Percentiles rank a stretch among this genome's conserved stretches.
Evolutionary conservation across 345 rosid genomes (phyloP).

Genomic region (Psidium friedrichsthalianum): DNA sequence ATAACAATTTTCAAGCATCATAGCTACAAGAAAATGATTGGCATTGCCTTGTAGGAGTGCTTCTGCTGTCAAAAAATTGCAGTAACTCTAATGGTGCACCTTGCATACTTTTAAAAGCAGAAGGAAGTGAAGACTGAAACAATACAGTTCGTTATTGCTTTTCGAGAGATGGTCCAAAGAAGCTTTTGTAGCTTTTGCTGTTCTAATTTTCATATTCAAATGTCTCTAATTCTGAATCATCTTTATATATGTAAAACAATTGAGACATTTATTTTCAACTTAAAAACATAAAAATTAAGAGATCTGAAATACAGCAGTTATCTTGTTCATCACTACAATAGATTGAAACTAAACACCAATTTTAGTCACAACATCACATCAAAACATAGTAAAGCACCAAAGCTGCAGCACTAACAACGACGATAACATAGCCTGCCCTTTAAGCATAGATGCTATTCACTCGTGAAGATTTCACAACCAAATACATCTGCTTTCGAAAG

Average conservation of each 20-base stretch:
- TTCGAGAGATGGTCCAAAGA: not conserved
- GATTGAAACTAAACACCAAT: not conserved
- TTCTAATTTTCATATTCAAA: not conserved
- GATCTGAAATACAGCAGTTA: not conserved
- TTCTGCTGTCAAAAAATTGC: not conserved
- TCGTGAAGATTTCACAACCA: not conserved
- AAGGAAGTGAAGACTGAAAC: not conserved
- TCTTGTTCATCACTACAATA: not conserved
- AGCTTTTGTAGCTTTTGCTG: not conserved
- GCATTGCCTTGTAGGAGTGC: not conserved
- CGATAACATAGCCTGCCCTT: not conserved
- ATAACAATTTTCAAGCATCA: not conserved
- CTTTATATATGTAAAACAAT: not conserved
- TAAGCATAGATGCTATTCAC: not conserved
- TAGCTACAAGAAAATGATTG: not conserved
- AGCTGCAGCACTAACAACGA: not conserved
- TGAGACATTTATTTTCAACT: not conserved
- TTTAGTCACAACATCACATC: not conserved
- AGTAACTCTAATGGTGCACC: not conserved
- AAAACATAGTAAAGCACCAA: not conserved
- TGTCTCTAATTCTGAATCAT: not conserved
- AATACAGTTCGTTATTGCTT: not conserved
- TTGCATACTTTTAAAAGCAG: not conserved
- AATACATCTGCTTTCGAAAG: not conserved
- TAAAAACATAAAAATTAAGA: not conserved